These are phyloP conservation scores for Phytophthora quininea DNA, from an alignment of 352 stramenopile species.

Conservation along the genomic window DNA sequence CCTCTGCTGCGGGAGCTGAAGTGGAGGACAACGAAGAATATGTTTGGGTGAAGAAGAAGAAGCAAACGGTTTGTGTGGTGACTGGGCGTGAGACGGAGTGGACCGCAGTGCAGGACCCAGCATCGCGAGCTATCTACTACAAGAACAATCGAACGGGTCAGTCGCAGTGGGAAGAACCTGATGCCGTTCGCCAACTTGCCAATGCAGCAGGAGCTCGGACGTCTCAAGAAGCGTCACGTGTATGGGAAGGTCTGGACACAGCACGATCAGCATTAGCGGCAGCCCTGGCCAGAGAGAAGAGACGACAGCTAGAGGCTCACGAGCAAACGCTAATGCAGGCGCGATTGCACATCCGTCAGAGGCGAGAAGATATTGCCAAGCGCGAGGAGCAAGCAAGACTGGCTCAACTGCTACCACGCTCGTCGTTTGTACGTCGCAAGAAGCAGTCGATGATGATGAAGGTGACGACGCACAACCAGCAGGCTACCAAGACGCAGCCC, in stretches of 20 bases:
- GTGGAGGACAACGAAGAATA: constrained; percentile 53
- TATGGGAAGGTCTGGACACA: constrained; percentile 66
- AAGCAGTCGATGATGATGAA: constrained; percentile 79
- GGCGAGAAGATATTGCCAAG: constrained; percentile 63
- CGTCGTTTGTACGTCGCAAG: constrained; percentile 68
- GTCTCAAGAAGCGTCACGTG: constrained; percentile 55
- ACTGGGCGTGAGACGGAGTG: constrained; percentile 63
- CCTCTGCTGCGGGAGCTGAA: not conserved
- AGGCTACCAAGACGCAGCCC: constrained; percentile 14
- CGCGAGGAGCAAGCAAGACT: constrained; percentile 60
- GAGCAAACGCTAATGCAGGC: constrained; percentile 38
- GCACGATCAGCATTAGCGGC: constrained; percentile 45
- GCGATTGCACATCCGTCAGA: constrained; percentile 49
- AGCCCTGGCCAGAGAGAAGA: constrained; percentile 49
- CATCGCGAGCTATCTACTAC: constrained; percentile 71
- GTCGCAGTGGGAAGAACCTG: constrained; percentile 73
- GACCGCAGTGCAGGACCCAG: constrained; percentile 64
- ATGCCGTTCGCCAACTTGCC: constrained; percentile 62
- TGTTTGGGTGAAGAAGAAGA: constrained; percentile 82
- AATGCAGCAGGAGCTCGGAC: constrained; percentile 51
- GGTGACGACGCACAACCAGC: constrained; percentile 33
- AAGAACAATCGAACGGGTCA: constrained; percentile 72
- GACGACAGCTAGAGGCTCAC: constrained; percentile 41
- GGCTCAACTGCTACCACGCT: constrained; percentile 63
- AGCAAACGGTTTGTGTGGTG: constrained; percentile 69